phyloP scores from a whole-genome alignment of 2,329 filamentous ascomycete species.

The Fusarium sp. region DNA sequence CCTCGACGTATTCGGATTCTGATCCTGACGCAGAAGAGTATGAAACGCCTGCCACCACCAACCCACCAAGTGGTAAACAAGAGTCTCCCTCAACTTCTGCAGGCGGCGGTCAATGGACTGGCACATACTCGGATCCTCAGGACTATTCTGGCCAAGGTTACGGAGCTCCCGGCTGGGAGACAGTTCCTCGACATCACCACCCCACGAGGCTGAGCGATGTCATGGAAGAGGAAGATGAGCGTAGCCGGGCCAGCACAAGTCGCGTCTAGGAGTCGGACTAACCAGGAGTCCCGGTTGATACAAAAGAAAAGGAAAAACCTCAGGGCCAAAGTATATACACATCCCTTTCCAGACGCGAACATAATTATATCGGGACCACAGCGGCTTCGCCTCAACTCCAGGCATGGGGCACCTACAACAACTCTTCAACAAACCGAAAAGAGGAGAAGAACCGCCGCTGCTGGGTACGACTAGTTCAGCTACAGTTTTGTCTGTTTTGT shows the following conservation, averaged over 20 bases:
- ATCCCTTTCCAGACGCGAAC: constrained; percentile 20
- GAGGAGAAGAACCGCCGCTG: background rate
- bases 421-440: constrained; percentile 10
- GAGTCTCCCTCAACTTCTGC: constrained; percentile 48
- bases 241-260: constrained; percentile 78
- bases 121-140: constrained; percentile 55
- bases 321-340: constrained; percentile 32
- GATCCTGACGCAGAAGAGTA: constrained; percentile 68
- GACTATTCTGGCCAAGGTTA: constrained; percentile 78
- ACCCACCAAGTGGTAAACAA: constrained; percentile 52
- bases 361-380: constrained; percentile 23
- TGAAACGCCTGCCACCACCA: constrained; percentile 63
- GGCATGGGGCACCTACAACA: background rate
- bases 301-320: background rate
- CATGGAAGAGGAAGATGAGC: constrained; percentile 85
- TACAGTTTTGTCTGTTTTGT: constrained; percentile 23
- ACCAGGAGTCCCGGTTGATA: constrained; percentile 19
- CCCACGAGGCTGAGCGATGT: constrained; percentile 91
- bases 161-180: constrained; percentile 79
- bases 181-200: constrained; percentile 84
- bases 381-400: constrained; percentile 11
- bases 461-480: constrained; percentile 17
- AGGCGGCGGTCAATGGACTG: constrained; percentile 55
- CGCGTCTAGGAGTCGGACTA: constrained; percentile 52
- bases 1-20: constrained; percentile 60